Base-by-base conservation (phyloP, 805 yeast species). In the Ogataea kodamae region DNA sequence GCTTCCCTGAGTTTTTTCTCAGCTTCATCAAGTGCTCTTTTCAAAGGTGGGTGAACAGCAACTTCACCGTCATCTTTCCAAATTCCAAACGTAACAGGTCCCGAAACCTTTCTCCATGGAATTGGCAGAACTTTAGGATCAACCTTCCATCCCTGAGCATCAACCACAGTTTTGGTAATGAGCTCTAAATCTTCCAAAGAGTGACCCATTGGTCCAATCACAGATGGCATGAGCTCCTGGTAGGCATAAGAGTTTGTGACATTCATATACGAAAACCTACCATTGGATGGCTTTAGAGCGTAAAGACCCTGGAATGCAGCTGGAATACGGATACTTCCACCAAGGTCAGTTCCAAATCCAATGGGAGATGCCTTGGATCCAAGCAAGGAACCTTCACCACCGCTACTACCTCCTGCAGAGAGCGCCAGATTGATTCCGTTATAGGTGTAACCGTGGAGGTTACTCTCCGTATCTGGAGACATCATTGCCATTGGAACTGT, bases 11-110 rank as follows among this genome's bases (percentile, higher is more conserved):
- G 30, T 7, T 4, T 16, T 3, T 11, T 9, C 18, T 29, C 34
- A 15, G 20, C 20, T 15, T 50, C 47, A 18, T 73, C 61, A 49
- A 84, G 61, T 19, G 67, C 81, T 45, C 86, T 64, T n/a, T 59
- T 47, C 25, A 76, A 64, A 28, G 88, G 84, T n/a, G 88, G 84
- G 39, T 76, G 73, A 30, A 83, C 82, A 43, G 70, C 74, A 7
- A 78, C 83, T 19, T 73, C 48, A 14, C 78, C 81, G 52, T 80
- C 84, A 47, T 76, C 78, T 46, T 63, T 72, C 56, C 76, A 61
- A 14, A 80, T 68, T 20, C 77, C 88, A 42, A 79, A 55, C 13
- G 60, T 58, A 14, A 48, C 34, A 3, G 77, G 61, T 11, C 55
- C 52, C 12, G 48, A 53, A 10, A 56, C 58, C 22, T 48, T 43